These are phyloP conservation scores for Hsuehochloa calcarea DNA, from an alignment of 176 grass and related monocot species.

Conservation along the genomic window DNA sequence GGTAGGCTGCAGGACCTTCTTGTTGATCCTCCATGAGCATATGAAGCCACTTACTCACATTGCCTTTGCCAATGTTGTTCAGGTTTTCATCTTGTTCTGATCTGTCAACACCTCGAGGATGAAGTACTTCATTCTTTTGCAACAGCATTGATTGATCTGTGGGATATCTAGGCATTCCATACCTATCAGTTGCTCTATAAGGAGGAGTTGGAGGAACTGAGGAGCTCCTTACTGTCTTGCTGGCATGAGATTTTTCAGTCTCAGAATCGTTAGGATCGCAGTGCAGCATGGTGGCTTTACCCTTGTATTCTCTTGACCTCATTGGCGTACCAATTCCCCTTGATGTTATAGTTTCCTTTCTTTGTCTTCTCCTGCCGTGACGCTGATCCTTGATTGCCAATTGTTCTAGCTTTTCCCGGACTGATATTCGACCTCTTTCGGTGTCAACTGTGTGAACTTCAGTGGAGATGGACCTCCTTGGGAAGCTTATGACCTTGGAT, in stretches of 20 bases:
- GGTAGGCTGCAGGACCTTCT: slow-evolving; percentile 30
- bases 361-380: slow-evolving; percentile 33
- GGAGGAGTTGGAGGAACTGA: slow-evolving; percentile 50
- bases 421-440: slow-evolving; percentile 21
- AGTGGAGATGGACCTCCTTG: slow-evolving; percentile 23
- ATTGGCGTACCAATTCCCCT: slow-evolving; percentile 24
- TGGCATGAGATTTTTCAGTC: slow-evolving; percentile 23
- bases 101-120: neutral
- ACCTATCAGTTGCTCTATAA: slow-evolving; percentile 22
- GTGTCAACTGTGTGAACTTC: slow-evolving; percentile 28
- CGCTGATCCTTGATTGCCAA: slow-evolving; percentile 30
- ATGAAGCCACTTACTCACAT: slow-evolving; percentile 77
- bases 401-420: slow-evolving; percentile 55
- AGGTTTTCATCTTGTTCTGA: slow-evolving; percentile 48
- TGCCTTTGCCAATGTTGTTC: slow-evolving; percentile 61
- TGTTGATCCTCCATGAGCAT: slow-evolving; percentile 53
- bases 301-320: slow-evolving; percentile 30
- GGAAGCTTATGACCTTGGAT: slow-evolving; percentile 39
- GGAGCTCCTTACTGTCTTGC: slow-evolving; percentile 24
- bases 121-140: slow-evolving; percentile 20
- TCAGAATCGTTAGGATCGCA: slow-evolving; percentile 18
- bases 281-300: neutral
- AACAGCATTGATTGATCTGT: slow-evolving; percentile 6
- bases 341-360: slow-evolving; percentile 8
- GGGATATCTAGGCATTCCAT: slow-evolving; percentile 14